These are phyloP conservation scores for Lactuca sativa DNA, from an alignment of 129 eudicot species.

Conservation along the genomic window DNA sequence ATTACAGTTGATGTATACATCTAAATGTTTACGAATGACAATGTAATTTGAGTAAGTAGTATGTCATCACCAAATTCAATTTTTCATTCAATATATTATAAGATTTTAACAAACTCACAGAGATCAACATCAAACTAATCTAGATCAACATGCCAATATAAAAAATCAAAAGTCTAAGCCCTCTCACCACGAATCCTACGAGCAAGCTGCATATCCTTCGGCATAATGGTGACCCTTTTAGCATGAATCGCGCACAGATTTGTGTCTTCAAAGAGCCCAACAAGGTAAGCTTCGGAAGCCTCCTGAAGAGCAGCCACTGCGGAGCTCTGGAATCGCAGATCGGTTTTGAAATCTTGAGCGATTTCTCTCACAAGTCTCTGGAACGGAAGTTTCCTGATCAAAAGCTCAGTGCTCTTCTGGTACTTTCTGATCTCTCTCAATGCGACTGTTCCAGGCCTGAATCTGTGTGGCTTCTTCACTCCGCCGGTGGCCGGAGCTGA, in stretches of 20 bases:
- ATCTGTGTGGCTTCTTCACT: slow-evolving; percentile 57
- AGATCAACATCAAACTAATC: too few relatives aligned
- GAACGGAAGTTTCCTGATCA: too few relatives aligned
- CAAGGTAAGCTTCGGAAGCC: slow-evolving; percentile 48
- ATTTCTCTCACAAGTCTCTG: slow-evolving; percentile 37
- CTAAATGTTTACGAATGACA: too few relatives aligned
- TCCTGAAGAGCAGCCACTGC: slow-evolving; percentile 56
- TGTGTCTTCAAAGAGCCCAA: slow-evolving; percentile 51
- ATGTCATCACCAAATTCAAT: neutral
- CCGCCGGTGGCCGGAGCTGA: slow-evolving; percentile 63
- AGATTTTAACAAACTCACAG: too few relatives aligned
- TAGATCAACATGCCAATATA: too few relatives aligned
- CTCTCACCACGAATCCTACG: too few relatives aligned
- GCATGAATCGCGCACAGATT: slow-evolving; percentile 55
- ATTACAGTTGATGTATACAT: too few relatives aligned
- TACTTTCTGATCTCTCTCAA: slow-evolving; percentile 5
- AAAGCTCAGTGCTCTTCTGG: too few relatives aligned
- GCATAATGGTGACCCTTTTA: slow-evolving; percentile 53
- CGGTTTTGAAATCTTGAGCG: slow-evolving; percentile 54
- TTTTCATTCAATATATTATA: neutral
- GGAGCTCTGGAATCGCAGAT: slow-evolving; percentile 53
- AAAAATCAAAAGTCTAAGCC: too few relatives aligned
- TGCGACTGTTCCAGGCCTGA: slow-evolving; percentile 54
- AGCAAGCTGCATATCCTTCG: slow-evolving; percentile 29
- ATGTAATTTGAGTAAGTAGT: too few relatives aligned